phyloP scores from a whole-genome alignment of 169 alveolate genomes.

The Ichthyophthirius multifiliis region DNA sequence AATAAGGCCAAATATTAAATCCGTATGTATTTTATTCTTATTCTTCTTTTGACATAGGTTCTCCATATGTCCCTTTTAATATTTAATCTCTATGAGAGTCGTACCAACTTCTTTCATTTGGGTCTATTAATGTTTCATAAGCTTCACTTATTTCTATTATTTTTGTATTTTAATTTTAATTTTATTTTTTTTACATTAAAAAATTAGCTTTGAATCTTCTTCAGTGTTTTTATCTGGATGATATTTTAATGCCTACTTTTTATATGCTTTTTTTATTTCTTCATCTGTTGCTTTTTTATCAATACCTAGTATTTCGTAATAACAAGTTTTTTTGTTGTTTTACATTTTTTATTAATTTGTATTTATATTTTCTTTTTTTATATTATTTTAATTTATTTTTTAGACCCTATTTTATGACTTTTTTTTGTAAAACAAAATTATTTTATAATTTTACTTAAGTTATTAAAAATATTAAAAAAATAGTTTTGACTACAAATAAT shows the following conservation, averaged over 20 bases:
- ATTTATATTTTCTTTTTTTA: too few relatives aligned
- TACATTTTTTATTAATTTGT: too few relatives aligned
- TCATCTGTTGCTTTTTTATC: constrained; percentile 48
- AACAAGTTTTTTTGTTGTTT: constrained; percentile 41
- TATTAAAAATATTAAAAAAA: too few relatives aligned
- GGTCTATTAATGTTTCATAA: constrained; percentile 47
- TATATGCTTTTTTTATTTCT: constrained; percentile 58
- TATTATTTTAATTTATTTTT: too few relatives aligned
- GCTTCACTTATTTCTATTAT: constrained; percentile 59
- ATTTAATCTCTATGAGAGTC: constrained; percentile 51
- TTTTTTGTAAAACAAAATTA: too few relatives aligned
- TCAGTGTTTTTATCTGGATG: constrained; percentile 72
- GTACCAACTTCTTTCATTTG: constrained; percentile 58
- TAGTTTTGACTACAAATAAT: too few relatives aligned
- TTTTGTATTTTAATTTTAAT: constrained; percentile 14
- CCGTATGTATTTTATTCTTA: constrained; percentile 18
- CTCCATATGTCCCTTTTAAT: constrained; percentile 33
- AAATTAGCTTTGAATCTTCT: constrained; percentile 31
- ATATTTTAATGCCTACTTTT: constrained; percentile 51
- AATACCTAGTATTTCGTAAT: constrained; percentile 53
- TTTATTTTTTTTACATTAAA: neutral
- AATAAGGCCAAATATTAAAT: constrained; percentile 21
- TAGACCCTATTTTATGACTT: too few relatives aligned
- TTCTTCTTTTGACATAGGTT: constrained; percentile 42
- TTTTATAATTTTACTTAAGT: too few relatives aligned